Percentiles rank a stretch among this genome's conserved stretches.
Conservation (phyloP, 2,329 filamentous ascomycete genomes). For the Thyridium curvatum region DNA sequence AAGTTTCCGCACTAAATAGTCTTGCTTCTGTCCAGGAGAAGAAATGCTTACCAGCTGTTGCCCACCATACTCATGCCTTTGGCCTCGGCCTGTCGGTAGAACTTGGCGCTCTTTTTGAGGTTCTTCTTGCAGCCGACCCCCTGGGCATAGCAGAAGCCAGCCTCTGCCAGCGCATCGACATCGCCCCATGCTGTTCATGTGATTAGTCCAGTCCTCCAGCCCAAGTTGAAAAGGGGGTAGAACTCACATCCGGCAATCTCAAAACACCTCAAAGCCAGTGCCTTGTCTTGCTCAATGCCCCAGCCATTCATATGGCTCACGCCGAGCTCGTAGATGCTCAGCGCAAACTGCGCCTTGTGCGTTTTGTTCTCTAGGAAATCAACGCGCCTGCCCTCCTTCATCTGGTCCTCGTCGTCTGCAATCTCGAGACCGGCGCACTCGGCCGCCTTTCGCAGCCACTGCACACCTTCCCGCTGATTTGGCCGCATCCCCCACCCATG, state of each 20-base stretch:
- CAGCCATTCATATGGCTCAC: slow-evolving; percentile 98
- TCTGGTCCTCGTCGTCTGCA: slow-evolving; percentile 68
- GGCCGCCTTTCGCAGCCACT: slow-evolving; percentile 88
- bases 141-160: slow-evolving; percentile 93
- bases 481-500: slow-evolving; percentile 98
- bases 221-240: background rate
- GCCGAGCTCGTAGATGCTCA: slow-evolving; percentile 93
- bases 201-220: slow-evolving; percentile 9
- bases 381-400: slow-evolving; percentile 54
- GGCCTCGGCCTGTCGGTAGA: slow-evolving; percentile 84
- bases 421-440: slow-evolving; percentile 78
- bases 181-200: slow-evolving; percentile 71
- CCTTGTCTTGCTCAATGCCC: slow-evolving; percentile 91
- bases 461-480: slow-evolving; percentile 82
- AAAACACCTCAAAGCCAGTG: slow-evolving; percentile 83
- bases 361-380: slow-evolving; percentile 69
- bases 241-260: slow-evolving; percentile 85
- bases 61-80: slow-evolving; percentile 97
- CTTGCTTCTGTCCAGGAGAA: no score
- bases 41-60: slow-evolving; percentile 79
- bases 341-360: slow-evolving; percentile 85
- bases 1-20: slow-evolving; percentile 3
- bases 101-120: slow-evolving; percentile 84
- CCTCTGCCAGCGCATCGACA: slow-evolving; percentile 86
- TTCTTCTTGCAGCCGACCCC: slow-evolving; percentile 94